A percentile compares a stretch with the other conserved stretches of the same genome.
Evolutionary conservation across 345 rosid species (phyloP).

Genomic region (Linum usitatissimum): DNA sequence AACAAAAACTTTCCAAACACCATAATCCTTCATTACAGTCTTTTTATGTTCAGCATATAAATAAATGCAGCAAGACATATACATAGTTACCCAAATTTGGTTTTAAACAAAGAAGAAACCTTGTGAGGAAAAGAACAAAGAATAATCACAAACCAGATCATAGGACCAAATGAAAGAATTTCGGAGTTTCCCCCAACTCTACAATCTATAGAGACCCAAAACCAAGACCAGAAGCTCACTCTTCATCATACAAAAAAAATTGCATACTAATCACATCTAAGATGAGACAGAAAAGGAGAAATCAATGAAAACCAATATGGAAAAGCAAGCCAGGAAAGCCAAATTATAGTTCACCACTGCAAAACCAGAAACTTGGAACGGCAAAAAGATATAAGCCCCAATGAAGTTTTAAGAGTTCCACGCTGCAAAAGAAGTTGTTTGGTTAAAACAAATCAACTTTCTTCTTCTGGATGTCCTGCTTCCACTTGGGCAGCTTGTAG

Average conservation of each 20-base stretch:
- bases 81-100: no score
- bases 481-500: constrained; percentile 83
- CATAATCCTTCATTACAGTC: no score
- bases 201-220: not conserved
- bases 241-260: not conserved
- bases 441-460: constrained; percentile 64
- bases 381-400: constrained; percentile 10
- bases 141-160: not conserved
- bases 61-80: no score
- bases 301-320: not conserved
- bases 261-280: not conserved
- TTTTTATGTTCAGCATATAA: no score
- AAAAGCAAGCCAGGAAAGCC: constrained; percentile 16
- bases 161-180: not conserved
- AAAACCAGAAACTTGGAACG: constrained; percentile 10
- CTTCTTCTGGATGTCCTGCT: constrained; percentile 90
- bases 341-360: not conserved
- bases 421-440: constrained; percentile 8
- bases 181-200: not conserved
- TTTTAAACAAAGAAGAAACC: no score
- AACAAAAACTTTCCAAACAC: no score
- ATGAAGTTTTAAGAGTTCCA: constrained; percentile 5
- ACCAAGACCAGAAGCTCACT: not conserved
- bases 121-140: not conserved
- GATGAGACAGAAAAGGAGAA: not conserved